Evolutionary conservation across 805 yeast species (phyloP), one percentile per base, ranked within the genome.

Genomic region (Candida odintsovae): DNA sequence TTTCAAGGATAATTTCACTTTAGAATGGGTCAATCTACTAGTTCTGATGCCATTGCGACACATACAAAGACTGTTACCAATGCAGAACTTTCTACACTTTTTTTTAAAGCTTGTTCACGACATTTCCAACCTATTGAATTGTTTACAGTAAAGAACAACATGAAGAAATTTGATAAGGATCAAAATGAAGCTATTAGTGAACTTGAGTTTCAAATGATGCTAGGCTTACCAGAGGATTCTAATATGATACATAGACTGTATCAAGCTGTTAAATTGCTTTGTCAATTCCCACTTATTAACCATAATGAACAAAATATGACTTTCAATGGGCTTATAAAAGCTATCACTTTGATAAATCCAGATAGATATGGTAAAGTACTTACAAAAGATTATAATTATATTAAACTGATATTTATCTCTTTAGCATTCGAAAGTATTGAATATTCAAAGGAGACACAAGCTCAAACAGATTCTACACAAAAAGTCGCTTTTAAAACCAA

Each of bases 261-360:
- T 55, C 61, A 66, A 6, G 61, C 76, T 5, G 58, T 78, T 15
- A 60, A 63, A 26, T 68, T 70, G 6, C 45, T 83, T 25, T 71
- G 79, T 1, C 65, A 66, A 23, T 76, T 74, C 53, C 87, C 87
- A 0, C 69, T 78, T 44, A 47, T 78, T 8, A 60, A 64, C 20
- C 68, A 67, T 11, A 35, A 16, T 16, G 51, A 59, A 26, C 58
- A 55, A 6, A 59, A 58, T 11, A 57, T 77, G 8, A 62, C 68
- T 1, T 65, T 65, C 3, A 63, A 67, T 4, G 74, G 72, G 4
- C 46, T 78, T 38, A 48, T 73, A 13, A 74, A 79, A 50, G 69
- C 73, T 0, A 46, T 78, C 5, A 58, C 72, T 0, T 63, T 76
- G 12, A 46, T 82, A 6, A 71, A 72, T 50, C 61, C 64, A 13